phyloP scores from a whole-genome alignment of 129 eudicot genomes.

The Pittosporum tobira region DNA sequence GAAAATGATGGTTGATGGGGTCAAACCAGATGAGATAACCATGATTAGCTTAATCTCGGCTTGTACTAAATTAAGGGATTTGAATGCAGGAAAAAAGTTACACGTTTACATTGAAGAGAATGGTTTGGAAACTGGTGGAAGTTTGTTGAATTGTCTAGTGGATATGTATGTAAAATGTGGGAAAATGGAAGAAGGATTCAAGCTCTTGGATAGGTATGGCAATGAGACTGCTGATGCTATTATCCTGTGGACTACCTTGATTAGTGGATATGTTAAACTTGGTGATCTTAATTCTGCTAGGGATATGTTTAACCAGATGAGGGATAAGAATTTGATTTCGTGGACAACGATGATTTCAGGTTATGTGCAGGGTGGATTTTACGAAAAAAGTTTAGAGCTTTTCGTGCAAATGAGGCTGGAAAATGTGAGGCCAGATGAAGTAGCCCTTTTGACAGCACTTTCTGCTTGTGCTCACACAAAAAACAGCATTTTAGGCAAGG shows the following conservation, averaged over 20 bases:
- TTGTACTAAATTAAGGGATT: constrained; percentile 3
- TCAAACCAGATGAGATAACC: constrained; percentile 6
- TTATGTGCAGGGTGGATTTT: constrained; percentile 1
- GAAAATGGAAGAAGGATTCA: constrained; percentile 3
- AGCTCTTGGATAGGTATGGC: neutral
- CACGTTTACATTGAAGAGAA: constrained; percentile 2
- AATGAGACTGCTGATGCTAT: constrained; percentile 5
- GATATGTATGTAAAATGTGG: constrained; percentile 12
- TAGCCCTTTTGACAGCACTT: constrained; percentile 2
- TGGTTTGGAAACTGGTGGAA: constrained; percentile 4
- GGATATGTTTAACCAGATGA: constrained; percentile 1
- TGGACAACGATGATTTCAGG: constrained; percentile 7
- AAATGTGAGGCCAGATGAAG: constrained; percentile 6
- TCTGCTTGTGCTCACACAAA: constrained; percentile 4
- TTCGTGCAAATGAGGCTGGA: neutral
- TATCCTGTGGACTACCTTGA: constrained; percentile 6
- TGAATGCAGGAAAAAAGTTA: constrained; percentile 1
- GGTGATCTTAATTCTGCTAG: constrained; percentile 6
- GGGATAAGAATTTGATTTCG: neutral
- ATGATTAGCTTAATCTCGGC: constrained; percentile 8
- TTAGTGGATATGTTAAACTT: constrained; percentile 9
- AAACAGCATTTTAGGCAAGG: constrained; percentile 1
- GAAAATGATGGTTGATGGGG: constrained; percentile 5
- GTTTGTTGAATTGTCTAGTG: constrained; percentile 11
- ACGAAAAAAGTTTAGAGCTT: neutral